Evolutionary conservation across 1,284 basidiomycete genomes (phyloP).

Genomic region (Wallemia ichthyophaga): DNA sequence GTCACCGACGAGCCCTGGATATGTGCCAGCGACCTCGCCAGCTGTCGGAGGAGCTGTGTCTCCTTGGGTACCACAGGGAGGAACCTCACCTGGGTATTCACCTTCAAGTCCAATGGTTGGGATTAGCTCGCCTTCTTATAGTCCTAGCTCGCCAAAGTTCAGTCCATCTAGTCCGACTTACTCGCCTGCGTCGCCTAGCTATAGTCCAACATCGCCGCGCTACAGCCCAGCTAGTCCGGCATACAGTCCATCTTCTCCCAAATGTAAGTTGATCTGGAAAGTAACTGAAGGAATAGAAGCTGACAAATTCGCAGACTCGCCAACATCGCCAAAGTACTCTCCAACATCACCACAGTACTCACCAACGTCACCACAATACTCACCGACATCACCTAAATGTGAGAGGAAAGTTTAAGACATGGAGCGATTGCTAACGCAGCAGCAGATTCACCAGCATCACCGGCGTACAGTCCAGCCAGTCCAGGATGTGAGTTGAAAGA

Average conservation of each 20-base stretch:
- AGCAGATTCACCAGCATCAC: constrained; percentile 51
- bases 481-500: constrained; percentile 3
- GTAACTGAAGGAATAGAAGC: too few relatives aligned
- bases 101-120: constrained; percentile 25
- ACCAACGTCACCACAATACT: constrained; percentile 55
- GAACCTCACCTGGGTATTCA: constrained; percentile 56
- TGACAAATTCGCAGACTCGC: too few relatives aligned
- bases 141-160: constrained; percentile 33
- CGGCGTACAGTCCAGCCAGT: constrained; percentile 13
- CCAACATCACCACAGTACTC: constrained; percentile 39
- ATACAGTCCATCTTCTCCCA: constrained; percentile 6
- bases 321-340: constrained; percentile 56
- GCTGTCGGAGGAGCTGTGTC: constrained; percentile 9
- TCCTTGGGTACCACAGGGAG: constrained; percentile 15
- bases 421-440: too few relatives aligned
- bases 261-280: not conserved
- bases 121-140: constrained; percentile 31
- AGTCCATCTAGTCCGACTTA: constrained; percentile 22
- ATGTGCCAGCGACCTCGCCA: constrained; percentile 4
- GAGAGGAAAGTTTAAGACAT: too few relatives aligned
- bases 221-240: constrained; percentile 24
- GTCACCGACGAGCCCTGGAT: constrained; percentile 40
- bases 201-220: constrained; percentile 53
- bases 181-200: constrained; percentile 32
- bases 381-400: constrained; percentile 33